These are phyloP conservation scores for Cicer judaicum DNA, from an alignment of 306 rosid species.

Conservation along the genomic window DNA sequence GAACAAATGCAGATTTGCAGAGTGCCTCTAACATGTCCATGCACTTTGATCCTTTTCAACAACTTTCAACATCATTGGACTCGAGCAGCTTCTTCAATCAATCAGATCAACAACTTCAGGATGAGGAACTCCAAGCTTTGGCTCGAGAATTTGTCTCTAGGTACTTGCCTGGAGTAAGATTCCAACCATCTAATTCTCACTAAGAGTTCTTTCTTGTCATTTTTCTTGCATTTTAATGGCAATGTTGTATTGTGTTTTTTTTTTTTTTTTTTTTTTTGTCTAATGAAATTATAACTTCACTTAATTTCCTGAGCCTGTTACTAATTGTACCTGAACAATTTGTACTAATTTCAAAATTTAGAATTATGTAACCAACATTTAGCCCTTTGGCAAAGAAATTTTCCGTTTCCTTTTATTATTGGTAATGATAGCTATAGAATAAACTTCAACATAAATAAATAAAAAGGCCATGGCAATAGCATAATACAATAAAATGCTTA, in stretches of 20 bases:
- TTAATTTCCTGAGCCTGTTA: conserved; percentile 15
- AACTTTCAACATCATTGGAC: conserved; percentile 44
- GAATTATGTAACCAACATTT: conserved; percentile 29
- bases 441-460: not conserved
- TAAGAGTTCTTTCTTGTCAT: not conserved
- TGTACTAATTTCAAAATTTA: conserved; percentile 31
- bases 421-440: not conserved
- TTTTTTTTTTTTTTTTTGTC: conserved; percentile 7
- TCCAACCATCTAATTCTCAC: conserved; percentile 57
- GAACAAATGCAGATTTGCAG: conserved; percentile 47
- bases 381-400: not conserved
- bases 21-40: conserved; percentile 41
- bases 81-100: conserved; percentile 44
- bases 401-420: not conserved
- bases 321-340: conserved; percentile 2
- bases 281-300: conserved; percentile 21
- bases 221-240: not conserved
- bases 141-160: conserved; percentile 68
- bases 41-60: conserved; percentile 53
- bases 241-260: not conserved
- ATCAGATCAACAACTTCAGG: conserved; percentile 51
- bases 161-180: conserved; percentile 68
- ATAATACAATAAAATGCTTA: not conserved
- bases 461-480: not conserved
- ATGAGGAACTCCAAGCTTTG: conserved; percentile 65